Evolutionary conservation across 73 alveolate genomes (phyloP).

Genomic region (Durusdinium trenchii): DNA sequence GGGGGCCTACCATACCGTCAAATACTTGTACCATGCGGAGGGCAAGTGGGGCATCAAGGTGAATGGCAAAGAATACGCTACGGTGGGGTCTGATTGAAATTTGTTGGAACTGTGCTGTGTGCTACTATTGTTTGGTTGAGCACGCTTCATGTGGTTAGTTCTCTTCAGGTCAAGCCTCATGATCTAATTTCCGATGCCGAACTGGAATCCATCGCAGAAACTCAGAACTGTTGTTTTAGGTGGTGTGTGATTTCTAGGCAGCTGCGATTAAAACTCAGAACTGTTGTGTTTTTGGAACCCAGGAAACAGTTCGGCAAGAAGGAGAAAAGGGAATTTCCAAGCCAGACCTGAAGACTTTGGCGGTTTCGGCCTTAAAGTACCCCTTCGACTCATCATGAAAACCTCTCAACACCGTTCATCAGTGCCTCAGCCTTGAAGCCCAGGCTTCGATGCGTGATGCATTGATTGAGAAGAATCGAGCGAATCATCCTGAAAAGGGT

Average conservation of each 20-base stretch:
- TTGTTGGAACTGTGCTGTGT: background rate
- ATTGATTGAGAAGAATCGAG: background rate
- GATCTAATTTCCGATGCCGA: background rate
- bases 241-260: background rate
- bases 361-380: background rate
- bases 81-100: background rate
- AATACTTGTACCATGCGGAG: background rate
- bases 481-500: background rate
- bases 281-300: background rate
- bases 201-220: background rate
- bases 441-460: background rate
- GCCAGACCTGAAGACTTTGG: background rate
- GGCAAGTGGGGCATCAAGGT: conserved; percentile 7
- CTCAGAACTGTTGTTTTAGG: background rate
- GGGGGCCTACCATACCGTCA: background rate
- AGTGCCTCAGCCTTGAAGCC: too few species aligned
- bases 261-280: too few species aligned
- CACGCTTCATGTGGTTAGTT: background rate
- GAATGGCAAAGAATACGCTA: background rate
- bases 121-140: background rate
- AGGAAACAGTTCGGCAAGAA: background rate
- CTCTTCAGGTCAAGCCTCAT: background rate
- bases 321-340: background rate
- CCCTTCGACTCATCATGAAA: background rate
- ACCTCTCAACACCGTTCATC: too few species aligned